Evolutionary conservation across 495 filamentous ascomycete genomes (phyloP).

Genomic region (Aspergillus egyptiacus): DNA sequence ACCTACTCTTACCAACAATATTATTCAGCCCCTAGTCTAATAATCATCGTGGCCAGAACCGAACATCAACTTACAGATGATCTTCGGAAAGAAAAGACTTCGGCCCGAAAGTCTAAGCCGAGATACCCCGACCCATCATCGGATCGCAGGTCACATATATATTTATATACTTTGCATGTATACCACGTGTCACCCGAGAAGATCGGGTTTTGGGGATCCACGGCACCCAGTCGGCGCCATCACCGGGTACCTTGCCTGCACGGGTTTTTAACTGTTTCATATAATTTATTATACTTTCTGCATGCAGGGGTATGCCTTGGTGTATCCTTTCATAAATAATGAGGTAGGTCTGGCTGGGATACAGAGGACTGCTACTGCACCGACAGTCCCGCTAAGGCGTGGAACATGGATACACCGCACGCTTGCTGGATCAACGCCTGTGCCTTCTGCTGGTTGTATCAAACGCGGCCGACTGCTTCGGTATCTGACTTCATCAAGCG

Average conservation of each 20-base stretch:
- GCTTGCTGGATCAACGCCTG: neutral
- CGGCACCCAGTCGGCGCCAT: slow-evolving; percentile 30
- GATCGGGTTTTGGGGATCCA: slow-evolving; percentile 24
- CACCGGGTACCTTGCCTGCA: slow-evolving; percentile 24
- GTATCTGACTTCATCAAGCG: neutral
- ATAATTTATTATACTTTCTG: neutral
- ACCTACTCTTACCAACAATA: slow-evolving; percentile 24
- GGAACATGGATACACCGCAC: no score
- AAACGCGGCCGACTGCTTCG: neutral
- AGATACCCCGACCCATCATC: slow-evolving; percentile 28
- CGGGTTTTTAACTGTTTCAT: neutral
- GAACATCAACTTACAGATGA: slow-evolving; percentile 26
- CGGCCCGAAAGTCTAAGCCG: slow-evolving; percentile 24
- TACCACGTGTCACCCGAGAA: slow-evolving; percentile 32
- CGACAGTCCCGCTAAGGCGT: no score
- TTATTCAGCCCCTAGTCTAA: slow-evolving; percentile 36
- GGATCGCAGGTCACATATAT: slow-evolving; percentile 26
- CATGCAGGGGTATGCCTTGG: no score
- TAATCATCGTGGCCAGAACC: slow-evolving; percentile 26
- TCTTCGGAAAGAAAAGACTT: slow-evolving; percentile 18
- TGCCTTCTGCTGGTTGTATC: neutral
- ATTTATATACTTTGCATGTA: no score
- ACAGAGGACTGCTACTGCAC: no score
- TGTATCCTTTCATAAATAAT: no score
- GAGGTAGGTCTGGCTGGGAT: no score